Evolutionary conservation across 106 monocot species (phyloP).

Genomic region (Allium cepa): DNA sequence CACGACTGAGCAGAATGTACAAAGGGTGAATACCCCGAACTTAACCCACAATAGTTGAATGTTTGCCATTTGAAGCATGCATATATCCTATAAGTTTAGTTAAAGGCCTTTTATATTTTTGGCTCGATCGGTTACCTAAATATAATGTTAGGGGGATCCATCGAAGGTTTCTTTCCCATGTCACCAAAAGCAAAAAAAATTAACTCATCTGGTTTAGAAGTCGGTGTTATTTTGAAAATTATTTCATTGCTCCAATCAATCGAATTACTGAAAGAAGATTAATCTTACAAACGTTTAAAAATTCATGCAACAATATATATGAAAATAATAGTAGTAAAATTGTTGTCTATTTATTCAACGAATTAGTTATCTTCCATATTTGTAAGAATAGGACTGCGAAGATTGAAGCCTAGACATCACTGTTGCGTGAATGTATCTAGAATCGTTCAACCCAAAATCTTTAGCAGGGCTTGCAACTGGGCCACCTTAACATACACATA

Average conservation of each 20-base stretch:
- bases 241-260: slow-evolving; percentile 63
- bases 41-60: no score
- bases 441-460: slow-evolving; percentile 81
- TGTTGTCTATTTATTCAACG: no score
- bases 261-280: slow-evolving; percentile 44
- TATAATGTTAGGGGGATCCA: slow-evolving; percentile 59
- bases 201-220: slow-evolving; percentile 39
- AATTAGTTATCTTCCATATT: slow-evolving; percentile 69
- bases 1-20: no score
- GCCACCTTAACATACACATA: slow-evolving; percentile 6
- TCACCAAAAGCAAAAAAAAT: slow-evolving; percentile 53
- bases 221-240: slow-evolving; percentile 57
- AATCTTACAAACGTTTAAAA: no score
- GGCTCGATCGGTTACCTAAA: no score
- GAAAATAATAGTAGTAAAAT: no score
- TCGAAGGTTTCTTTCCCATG: slow-evolving; percentile 80
- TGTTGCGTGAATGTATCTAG: slow-evolving; percentile 75
- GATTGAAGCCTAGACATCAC: slow-evolving; percentile 50
- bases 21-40: no score
- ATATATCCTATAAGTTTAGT: no score
- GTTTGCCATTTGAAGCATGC: no score
- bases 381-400: no score
- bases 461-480: slow-evolving; percentile 45
- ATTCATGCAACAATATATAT: no score
- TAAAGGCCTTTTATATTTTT: no score